phyloP scores from a whole-genome alignment of 2,329 filamentous ascomycete genomes.

The Arthroderma sp. region DNA sequence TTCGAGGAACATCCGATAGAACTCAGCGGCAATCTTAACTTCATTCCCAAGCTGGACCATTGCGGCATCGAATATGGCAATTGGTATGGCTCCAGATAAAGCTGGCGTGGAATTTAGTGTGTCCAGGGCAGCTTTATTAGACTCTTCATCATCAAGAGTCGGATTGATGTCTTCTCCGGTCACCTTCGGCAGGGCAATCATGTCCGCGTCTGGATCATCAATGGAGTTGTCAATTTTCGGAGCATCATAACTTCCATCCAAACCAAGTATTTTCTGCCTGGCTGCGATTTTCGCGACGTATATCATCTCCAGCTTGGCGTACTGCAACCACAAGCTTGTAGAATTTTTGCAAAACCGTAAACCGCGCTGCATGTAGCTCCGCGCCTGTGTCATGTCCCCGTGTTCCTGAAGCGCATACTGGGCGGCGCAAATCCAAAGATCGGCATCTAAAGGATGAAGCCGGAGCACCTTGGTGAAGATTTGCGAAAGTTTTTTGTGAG shows the following conservation, averaged over 20 bases:
- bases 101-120: constrained; percentile 61
- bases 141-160: constrained; percentile 39
- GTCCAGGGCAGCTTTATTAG: constrained; percentile 45
- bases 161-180: constrained; percentile 51
- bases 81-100: constrained; percentile 81
- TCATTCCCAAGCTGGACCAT: constrained; percentile 63
- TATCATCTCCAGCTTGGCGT: constrained; percentile 81
- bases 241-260: constrained; percentile 37
- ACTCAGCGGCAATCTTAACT: constrained; percentile 53
- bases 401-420: constrained; percentile 63
- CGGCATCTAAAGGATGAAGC: constrained; percentile 70
- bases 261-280: constrained; percentile 53
- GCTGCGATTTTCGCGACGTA: constrained; percentile 73
- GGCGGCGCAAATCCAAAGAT: constrained; percentile 75
- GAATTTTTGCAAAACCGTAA: constrained; percentile 75
- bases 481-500: constrained; percentile 46
- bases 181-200: constrained; percentile 46
- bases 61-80: constrained; percentile 80
- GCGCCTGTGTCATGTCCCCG: constrained; percentile 74
- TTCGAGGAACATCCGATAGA: constrained; percentile 65
- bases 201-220: constrained; percentile 39
- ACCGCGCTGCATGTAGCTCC: constrained; percentile 78
- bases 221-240: constrained; percentile 22
- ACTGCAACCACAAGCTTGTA: constrained; percentile 70
- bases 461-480: constrained; percentile 58